Base-by-base conservation (phyloP, 163 green algal genomes). In the Trebouxia gelatinosa region DNA sequence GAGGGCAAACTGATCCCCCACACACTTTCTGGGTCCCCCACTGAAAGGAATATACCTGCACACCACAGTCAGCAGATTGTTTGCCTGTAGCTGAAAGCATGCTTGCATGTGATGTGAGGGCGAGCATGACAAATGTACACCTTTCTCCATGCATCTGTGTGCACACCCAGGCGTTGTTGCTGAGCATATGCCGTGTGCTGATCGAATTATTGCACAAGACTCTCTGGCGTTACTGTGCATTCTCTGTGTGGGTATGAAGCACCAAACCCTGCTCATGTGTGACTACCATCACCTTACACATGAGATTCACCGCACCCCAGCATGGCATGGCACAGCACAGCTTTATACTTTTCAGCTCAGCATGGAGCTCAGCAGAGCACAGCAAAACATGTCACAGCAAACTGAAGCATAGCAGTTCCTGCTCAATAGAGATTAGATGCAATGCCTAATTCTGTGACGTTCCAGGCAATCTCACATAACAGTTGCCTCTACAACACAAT, bases 1-100 rank as follows among this genome's bases (percentile, higher is more conserved):
- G 50, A 99, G 75, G 4, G 95, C 95, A 91, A 98, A 98, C 83
- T 98, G 95, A 82, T 99, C 96, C 19, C 96, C 96, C 38, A 99
- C 89, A 79, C 96, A 99, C 86, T 99, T 98, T 75, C 87, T 92
- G 1, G 94, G 94, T 0, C 94, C 94, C 26, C 93, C 96, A 77
- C 87, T 95, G 91, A 99, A 99, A 40, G 96, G 96, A 72, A 98
- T 97, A 70, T 85, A 97, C 88, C 88, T 92, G 89, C 92, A 98
- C 23, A 29, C 61, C 9, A 21, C 7, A 7, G 17, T 39, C n/a
- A 70, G 2, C 3, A 71, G 2, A 26, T 40, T 13, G 11, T 54
- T 71, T 71, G 40, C 6, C 11, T 71, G 62, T 28, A 67, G 58
- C 21, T 6, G n/a, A 31, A 19, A n/a, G 62, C 31, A 28, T 54